Evolutionary conservation across 116 monocot species (phyloP).

Genomic region (Posidonia oceanica): DNA sequence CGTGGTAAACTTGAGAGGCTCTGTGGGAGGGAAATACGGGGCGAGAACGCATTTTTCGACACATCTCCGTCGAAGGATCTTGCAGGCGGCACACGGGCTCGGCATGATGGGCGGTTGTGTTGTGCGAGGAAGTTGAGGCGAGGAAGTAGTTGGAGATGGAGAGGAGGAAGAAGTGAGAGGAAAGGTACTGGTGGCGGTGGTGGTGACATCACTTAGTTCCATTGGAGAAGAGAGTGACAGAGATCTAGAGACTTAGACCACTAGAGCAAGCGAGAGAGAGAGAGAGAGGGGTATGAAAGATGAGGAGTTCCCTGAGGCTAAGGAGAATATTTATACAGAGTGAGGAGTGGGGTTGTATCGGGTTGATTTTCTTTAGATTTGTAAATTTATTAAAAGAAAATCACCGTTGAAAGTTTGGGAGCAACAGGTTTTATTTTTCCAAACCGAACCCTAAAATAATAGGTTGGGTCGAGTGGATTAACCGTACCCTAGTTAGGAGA

Average conservation of each 20-base stretch:
- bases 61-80: conserved; percentile 66
- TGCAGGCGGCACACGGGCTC: conserved; percentile 84
- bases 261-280: too few species aligned
- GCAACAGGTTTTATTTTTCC: too few species aligned
- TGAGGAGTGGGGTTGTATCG: too few species aligned
- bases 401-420: too few species aligned
- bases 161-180: conserved; percentile 4
- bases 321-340: background rate
- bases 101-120: conserved; percentile 8
- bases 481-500: too few species aligned
- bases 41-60: conserved; percentile 55
- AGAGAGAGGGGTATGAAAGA: background rate
- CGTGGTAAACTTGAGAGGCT: conserved; percentile 65
- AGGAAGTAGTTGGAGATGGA: conserved; percentile 8
- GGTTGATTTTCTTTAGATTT: too few species aligned
- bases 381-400: too few species aligned
- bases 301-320: background rate
- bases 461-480: too few species aligned
- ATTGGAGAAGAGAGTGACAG: conserved; percentile 3
- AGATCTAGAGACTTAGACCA: background rate
- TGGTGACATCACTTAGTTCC: conserved; percentile 12
- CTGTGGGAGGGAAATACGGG: conserved; percentile 76
- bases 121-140: background rate
- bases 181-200: conserved; percentile 7
- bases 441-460: too few species aligned